Conservation (phyloP, 331 rosid genomes). For the Pyracantha coccinea region DNA sequence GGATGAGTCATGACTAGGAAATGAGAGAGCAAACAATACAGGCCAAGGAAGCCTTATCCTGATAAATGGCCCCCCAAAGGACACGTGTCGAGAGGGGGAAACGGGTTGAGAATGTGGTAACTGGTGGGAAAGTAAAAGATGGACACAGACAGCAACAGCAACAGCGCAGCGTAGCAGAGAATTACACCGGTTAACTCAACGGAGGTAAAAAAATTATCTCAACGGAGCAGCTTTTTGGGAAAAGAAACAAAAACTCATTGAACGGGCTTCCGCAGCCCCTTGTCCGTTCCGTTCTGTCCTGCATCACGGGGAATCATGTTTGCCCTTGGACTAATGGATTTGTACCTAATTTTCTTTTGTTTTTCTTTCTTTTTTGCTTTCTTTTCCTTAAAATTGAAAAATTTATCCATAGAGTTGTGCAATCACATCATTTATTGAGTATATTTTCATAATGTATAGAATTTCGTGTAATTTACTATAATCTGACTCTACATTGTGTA, state of each 20-base stretch:
- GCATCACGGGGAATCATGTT: background rate
- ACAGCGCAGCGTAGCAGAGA: background rate
- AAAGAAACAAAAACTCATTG: constrained; percentile 3
- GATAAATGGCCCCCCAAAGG: background rate
- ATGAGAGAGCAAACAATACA: background rate
- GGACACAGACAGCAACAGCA: background rate
- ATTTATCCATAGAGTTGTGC: too few species aligned
- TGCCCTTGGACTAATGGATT: background rate
- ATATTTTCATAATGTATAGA: too few species aligned
- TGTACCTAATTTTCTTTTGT: background rate
- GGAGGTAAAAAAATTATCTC: background rate
- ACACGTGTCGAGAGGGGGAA: constrained; percentile 59
- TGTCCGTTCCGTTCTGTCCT: background rate
- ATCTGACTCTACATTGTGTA: too few species aligned
- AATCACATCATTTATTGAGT: too few species aligned
- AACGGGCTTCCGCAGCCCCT: background rate
- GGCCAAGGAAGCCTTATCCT: constrained; percentile 56
- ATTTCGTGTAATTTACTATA: too few species aligned
- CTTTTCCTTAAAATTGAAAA: background rate
- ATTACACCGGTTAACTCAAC: background rate
- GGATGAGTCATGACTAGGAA: background rate
- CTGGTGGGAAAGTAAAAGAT: constrained; percentile 1
- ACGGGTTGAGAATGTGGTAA: constrained; percentile 15
- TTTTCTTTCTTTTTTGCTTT: background rate
- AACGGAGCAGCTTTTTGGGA: constrained; percentile 5